phyloP scores from a whole-genome alignment of 352 stramenopile genomes.

The Pythium diclinum region DNA sequence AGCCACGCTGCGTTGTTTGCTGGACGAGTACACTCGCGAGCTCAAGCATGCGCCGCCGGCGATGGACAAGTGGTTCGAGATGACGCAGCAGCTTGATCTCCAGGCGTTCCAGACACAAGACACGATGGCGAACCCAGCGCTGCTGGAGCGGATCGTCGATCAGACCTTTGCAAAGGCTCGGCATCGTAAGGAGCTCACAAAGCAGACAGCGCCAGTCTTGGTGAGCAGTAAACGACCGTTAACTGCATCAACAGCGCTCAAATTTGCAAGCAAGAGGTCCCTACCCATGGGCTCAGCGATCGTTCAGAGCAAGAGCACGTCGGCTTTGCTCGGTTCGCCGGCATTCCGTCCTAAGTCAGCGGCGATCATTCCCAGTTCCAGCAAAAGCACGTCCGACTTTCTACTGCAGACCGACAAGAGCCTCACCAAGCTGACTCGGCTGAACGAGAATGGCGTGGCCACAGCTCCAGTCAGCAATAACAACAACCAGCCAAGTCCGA shows the following conservation, averaged over 20 bases:
- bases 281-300: slow-evolving; percentile 10
- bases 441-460: slow-evolving; percentile 12
- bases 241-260: slow-evolving; percentile 1
- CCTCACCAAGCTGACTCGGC: slow-evolving; percentile 27
- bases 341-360: slow-evolving; percentile 44
- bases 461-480: not conserved
- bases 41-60: slow-evolving; percentile 21
- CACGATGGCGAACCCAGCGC: not conserved
- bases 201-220: not conserved
- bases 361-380: slow-evolving; percentile 29
- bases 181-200: not conserved
- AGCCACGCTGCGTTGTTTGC: slow-evolving; percentile 36
- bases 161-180: slow-evolving; percentile 8
- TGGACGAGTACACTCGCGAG: slow-evolving; percentile 33
- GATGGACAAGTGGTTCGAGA: slow-evolving; percentile 28
- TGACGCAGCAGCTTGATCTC: slow-evolving; percentile 26
- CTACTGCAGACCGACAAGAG: not conserved
- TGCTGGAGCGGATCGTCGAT: slow-evolving; percentile 22
- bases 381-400: slow-evolving; percentile 32
- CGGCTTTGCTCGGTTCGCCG: not conserved
- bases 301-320: not conserved
- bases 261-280: slow-evolving; percentile 16
- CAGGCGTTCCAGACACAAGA: not conserved
- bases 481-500: not conserved
- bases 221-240: slow-evolving; percentile 13